Conservation (phyloP, 169 alveolate species). For the Plasmodium relictum region DNA sequence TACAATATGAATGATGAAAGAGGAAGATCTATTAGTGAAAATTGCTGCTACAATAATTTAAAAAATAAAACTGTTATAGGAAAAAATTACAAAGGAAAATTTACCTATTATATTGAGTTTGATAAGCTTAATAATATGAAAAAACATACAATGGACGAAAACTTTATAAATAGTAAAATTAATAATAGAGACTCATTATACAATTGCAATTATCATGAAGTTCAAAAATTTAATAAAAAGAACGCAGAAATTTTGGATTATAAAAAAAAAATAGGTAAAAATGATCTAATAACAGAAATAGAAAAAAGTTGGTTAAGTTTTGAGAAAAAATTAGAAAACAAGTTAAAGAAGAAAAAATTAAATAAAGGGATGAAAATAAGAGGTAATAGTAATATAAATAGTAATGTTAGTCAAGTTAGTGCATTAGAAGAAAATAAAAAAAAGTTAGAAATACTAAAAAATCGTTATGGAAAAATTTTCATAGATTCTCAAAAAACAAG, state of each 20-base stretch:
- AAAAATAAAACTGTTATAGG: conserved; percentile 75
- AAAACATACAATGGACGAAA: neutral
- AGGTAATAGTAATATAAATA: neutral
- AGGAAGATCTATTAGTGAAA: conserved; percentile 57
- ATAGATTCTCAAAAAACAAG: conserved; percentile 33
- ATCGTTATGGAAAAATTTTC: conserved; percentile 46
- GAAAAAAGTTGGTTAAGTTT: conserved; percentile 72
- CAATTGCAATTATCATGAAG: neutral
- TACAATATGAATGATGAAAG: conserved; percentile 3
- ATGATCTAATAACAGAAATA: conserved; percentile 27
- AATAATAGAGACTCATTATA: neutral
- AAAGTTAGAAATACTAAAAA: conserved; percentile 42
- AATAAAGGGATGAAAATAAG: neutral
- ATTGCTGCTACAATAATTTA: conserved; percentile 16
- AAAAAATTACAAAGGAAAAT: conserved; percentile 42
- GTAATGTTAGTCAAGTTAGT: conserved; percentile 14
- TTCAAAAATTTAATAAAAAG: neutral
- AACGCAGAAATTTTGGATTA: neutral
- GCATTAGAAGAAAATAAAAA: conserved; percentile 71
- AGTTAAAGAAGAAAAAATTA: conserved; percentile 13
- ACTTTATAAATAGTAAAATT: neutral
- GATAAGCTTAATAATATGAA: conserved; percentile 30
- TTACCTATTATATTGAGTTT: conserved; percentile 74
- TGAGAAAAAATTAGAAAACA: conserved; percentile 64
- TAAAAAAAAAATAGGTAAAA: conserved; percentile 14